A percentile compares a stretch with the other conserved stretches of the same genome.
Evolutionary conservation across 2,329 filamentous ascomycete species (phyloP).

Genomic region (Aspergillus ochraceus): DNA sequence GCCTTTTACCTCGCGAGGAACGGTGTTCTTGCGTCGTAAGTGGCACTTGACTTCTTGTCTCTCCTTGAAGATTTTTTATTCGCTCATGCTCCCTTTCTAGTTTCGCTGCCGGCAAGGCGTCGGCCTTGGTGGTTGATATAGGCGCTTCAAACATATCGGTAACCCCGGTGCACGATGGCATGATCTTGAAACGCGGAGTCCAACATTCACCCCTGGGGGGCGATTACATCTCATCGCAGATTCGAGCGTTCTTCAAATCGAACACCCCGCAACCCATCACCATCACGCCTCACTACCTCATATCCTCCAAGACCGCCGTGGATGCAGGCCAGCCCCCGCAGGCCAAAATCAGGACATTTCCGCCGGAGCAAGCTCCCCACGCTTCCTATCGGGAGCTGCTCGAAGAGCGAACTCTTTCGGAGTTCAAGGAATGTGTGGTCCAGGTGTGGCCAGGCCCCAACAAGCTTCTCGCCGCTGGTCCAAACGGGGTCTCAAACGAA

Average conservation of each 20-base stretch:
- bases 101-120: conserved; percentile 90
- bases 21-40: conserved; percentile 77
- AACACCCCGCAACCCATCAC: conserved; percentile 68
- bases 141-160: conserved; percentile 87
- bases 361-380: conserved; percentile 55
- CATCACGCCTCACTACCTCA: conserved; percentile 80
- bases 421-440: conserved; percentile 97
- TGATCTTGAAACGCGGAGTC: conserved; percentile 87
- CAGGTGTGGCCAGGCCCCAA: conserved; percentile 87
- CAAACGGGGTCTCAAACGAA: conserved; percentile 65
- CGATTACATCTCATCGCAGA: conserved; percentile 85
- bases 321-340: conserved; percentile 81
- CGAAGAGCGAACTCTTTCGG: conserved; percentile 88
- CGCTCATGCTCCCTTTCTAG: conserved; percentile 30
- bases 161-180: conserved; percentile 88
- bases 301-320: conserved; percentile 83
- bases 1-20: conserved; percentile 92
- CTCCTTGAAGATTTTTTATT: not conserved
- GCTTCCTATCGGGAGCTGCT: conserved; percentile 78
- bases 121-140: conserved; percentile 87
- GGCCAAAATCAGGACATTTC: conserved; percentile 71
- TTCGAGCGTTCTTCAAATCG: conserved; percentile 74
- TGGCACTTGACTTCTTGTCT: conserved; percentile 16
- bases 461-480: conserved; percentile 54
- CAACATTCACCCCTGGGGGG: conserved; percentile 83